Percentiles rank a stretch among this genome's conserved stretches.
Evolutionary conservation across 768 basidiomycete genomes (phyloP).

Genomic region (Leccinum sublutescens): DNA sequence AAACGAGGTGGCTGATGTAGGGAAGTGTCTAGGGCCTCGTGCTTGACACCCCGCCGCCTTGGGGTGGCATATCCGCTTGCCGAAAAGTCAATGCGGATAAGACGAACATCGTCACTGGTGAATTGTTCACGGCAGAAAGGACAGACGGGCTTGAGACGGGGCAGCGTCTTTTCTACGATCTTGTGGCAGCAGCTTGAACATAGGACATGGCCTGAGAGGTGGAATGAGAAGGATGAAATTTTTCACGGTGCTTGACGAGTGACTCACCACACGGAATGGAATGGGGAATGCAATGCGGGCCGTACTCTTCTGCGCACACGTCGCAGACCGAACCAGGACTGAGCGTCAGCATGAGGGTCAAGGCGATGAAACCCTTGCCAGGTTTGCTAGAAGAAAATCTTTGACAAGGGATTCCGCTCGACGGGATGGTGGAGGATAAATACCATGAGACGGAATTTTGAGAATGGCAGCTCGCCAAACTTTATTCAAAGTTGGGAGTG

Average conservation of each 20-base stretch:
- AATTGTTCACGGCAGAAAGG: conserved; percentile 84
- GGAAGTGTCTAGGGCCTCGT: conserved; percentile 44
- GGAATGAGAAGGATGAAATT: conserved; percentile 19
- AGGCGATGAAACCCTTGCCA: conserved; percentile 40
- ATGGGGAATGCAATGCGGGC: conserved; percentile 69
- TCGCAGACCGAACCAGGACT: conserved; percentile 82
- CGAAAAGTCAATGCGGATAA: conserved; percentile 77
- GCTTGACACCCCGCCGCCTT: conserved; percentile 49
- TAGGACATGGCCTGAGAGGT: conserved; percentile 69
- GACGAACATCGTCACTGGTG: conserved; percentile 60
- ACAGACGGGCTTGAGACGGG: conserved; percentile 70
- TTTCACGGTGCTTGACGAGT: conserved; percentile 17
- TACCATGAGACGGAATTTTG: conserved; percentile 41
- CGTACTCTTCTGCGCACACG: conserved; percentile 87
- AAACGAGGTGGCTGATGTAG: conserved; percentile 46
- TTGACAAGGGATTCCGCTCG: conserved; percentile 45
- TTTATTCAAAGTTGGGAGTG: conserved; percentile 27
- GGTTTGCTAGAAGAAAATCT: conserved; percentile 38
- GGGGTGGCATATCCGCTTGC: conserved; percentile 70
- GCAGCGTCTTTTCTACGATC: conserved; percentile 77
- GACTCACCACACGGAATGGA: conserved; percentile 74
- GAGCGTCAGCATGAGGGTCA: conserved; percentile 72
- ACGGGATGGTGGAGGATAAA: conserved; percentile 47
- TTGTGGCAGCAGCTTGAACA: conserved; percentile 75
- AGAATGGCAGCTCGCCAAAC: conserved; percentile 27